Evolutionary conservation across 2,329 filamentous ascomycete genomes (phyloP), one percentile per base, ranked within the genome.

Genomic region (Tolypocladium endophyticum): DNA sequence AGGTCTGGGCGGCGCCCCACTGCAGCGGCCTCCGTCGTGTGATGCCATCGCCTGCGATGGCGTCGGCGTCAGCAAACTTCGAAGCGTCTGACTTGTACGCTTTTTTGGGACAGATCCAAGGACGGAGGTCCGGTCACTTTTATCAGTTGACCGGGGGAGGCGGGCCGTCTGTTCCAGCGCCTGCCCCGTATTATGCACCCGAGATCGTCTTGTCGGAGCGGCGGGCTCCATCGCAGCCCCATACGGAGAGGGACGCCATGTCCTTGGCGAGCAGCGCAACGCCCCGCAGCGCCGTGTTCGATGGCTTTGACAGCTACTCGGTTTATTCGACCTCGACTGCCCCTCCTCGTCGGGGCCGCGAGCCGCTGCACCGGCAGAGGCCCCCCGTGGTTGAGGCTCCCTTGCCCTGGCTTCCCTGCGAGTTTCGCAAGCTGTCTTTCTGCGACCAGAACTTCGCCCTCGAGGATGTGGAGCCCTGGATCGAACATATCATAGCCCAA

Each of bases 381-480:
- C 58, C 63, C 12, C 14, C 60, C 18, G 43, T 65, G 2, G 55
- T 61, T 47, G 12, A 61, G 41, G 18, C 36, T 50, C 7, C 36
- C 59, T 18, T 36, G 28, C n/a, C 43, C 5, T 60, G 55, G 33
- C 69, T 80, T 28, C 73, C 74, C 16, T 82, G 79, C 70, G 81
- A 83, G 59, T 79, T 82, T 41, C 60, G 63, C 11, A 66, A 64
- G 6, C 70, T 75, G 28, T 53, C 58, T 1, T 28, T 54, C 3
- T 85, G 82, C 62, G 4, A 61, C 0, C 33, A 60, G 7, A 61
- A 38, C 0, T 84, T 82, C 62, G 41, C 61, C 7, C 62, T 72
- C 3, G 66, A 76, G 12, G 69, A 81, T 0, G 64, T 68, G 28
- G 64, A 72, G 0, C 58, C 20, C 2, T 85, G 81, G 81, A 74